Percentiles rank a stretch among this genome's conserved stretches.
These are phyloP conservation scores for Draba incana DNA, from an alignment of 345 rosid genomes.

Conservation along the genomic window DNA sequence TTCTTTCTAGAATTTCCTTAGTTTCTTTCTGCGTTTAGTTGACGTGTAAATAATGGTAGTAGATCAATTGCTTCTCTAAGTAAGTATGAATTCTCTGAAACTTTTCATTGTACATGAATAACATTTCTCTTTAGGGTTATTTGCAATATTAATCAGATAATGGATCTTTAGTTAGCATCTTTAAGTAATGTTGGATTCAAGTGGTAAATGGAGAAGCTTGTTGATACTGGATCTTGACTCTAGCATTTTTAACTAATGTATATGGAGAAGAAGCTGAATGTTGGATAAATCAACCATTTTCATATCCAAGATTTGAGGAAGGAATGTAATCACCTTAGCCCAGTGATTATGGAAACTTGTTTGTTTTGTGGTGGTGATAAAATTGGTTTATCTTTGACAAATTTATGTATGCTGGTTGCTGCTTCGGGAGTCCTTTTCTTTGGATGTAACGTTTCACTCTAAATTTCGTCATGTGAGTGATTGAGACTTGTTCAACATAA, in stretches of 20 bases:
- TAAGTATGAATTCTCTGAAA: conserved; percentile 13
- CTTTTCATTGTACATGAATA: conserved; percentile 18
- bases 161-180: background rate
- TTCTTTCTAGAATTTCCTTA: conserved; percentile 15
- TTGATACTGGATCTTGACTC: no score
- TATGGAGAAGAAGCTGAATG: no score
- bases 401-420: conserved; percentile 5
- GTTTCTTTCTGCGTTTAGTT: conserved; percentile 16
- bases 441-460: background rate
- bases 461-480: no score
- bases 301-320: no score
- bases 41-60: conserved; percentile 33
- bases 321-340: no score
- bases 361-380: conserved; percentile 3
- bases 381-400: conserved; percentile 22
- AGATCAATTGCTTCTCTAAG: conserved; percentile 14
- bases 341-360: background rate
- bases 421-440: conserved; percentile 26
- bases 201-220: no score
- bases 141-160: conserved; percentile 7
- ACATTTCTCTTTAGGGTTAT: background rate
- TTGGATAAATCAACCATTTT: no score
- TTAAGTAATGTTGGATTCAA: background rate
- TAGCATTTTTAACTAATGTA: no score
- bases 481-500: no score